Conservation (phyloP, 768 basidiomycete species). For the Mycena filopes region DNA sequence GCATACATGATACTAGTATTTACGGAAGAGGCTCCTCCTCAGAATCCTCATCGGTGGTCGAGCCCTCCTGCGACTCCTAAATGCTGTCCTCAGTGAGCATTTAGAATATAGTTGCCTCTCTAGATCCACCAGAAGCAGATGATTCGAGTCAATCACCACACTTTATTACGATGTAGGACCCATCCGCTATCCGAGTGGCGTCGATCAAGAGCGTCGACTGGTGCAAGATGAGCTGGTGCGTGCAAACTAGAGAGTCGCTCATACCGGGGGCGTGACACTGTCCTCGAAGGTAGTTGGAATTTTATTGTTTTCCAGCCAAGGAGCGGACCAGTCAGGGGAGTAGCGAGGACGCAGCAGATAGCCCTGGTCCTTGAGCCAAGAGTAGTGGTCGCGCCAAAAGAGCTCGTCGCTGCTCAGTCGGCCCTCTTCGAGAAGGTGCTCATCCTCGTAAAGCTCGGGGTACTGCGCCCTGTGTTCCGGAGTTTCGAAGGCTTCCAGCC, state of each 20-base stretch:
- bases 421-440: too few relatives aligned
- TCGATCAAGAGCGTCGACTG: not conserved
- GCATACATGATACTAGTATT: too few relatives aligned
- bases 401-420: too few relatives aligned
- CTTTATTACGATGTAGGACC: constrained; percentile 36
- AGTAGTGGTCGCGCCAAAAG: constrained; percentile 15
- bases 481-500: too few relatives aligned
- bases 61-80: too few relatives aligned
- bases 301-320: constrained; percentile 17
- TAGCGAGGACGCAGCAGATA: too few relatives aligned
- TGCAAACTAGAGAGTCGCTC: not conserved
- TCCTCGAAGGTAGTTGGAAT: not conserved
- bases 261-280: not conserved
- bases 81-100: too few relatives aligned
- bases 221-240: not conserved
- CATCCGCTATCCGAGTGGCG: constrained; percentile 30
- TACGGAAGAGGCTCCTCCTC: too few relatives aligned
- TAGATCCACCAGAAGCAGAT: constrained; percentile 20
- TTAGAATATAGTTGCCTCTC: not conserved
- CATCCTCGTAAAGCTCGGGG: too few relatives aligned
- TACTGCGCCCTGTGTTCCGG: too few relatives aligned
- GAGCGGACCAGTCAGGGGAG: constrained; percentile 7
- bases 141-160: constrained; percentile 26
- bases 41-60: too few relatives aligned
- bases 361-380: constrained; percentile 17